Evolutionary conservation across 768 basidiomycete genomes (phyloP).

Genomic region (Nevesoporus exiguus): DNA sequence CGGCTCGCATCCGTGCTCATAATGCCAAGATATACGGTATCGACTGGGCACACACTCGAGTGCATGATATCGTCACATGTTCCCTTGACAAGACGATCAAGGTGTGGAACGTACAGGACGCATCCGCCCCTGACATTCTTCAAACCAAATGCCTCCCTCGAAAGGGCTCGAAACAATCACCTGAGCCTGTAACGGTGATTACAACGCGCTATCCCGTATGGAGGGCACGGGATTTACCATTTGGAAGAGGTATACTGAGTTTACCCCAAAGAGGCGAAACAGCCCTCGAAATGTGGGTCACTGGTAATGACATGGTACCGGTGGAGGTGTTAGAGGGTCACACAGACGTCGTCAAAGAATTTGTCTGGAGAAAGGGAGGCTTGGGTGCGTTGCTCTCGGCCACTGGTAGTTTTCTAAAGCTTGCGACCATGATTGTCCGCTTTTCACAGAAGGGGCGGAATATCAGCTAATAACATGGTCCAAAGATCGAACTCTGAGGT

Average conservation of each 20-base stretch:
- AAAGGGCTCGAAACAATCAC: slow-evolving; percentile 7
- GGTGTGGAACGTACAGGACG: slow-evolving; percentile 54
- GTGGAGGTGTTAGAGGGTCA: slow-evolving; percentile 85
- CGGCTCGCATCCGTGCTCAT: slow-evolving; percentile 75
- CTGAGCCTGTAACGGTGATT: slow-evolving; percentile 50
- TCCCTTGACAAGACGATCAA: slow-evolving; percentile 94
- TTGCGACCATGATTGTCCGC: background rate
- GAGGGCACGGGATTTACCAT: slow-evolving; percentile 89
- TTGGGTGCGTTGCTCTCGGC: slow-evolving; percentile 37
- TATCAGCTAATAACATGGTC: slow-evolving; percentile 76
- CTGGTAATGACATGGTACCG: slow-evolving; percentile 34
- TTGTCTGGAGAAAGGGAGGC: slow-evolving; percentile 85
- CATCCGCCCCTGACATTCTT: slow-evolving; percentile 15
- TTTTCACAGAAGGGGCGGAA: slow-evolving; percentile 43
- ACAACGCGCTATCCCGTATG: slow-evolving; percentile 87
- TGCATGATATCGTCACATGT: slow-evolving; percentile 88
- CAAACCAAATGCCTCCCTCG: slow-evolving; percentile 5
- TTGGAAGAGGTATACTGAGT: slow-evolving; percentile 84
- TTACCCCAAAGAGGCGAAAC: slow-evolving; percentile 87
- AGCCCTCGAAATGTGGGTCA: slow-evolving; percentile 77
- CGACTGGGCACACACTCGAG: slow-evolving; percentile 81
- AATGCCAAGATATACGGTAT: slow-evolving; percentile 95
- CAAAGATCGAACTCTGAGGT: slow-evolving; percentile 85
- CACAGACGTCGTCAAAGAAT: slow-evolving; percentile 93
- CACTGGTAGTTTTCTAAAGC: background rate